A percentile compares a stretch with the other conserved stretches of the same genome.
phyloP scores from a whole-genome alignment of 2,329 filamentous ascomycete species.

The Fusarium foetens region DNA sequence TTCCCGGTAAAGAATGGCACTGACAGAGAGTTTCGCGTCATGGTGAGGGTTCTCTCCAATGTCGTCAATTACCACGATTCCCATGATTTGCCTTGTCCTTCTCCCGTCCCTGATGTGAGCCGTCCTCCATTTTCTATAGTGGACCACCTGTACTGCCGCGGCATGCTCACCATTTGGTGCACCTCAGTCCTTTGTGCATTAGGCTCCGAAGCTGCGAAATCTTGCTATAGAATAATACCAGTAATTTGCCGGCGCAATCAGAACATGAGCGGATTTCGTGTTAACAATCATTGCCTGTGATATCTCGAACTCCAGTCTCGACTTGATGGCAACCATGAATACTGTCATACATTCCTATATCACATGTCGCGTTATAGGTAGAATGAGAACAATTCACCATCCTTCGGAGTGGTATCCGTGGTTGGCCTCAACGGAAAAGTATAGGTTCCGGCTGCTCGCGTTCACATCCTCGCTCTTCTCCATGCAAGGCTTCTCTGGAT shows the following conservation, averaged over 20 bases:
- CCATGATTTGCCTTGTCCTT: not conserved
- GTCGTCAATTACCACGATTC: not conserved
- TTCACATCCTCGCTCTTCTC: constrained; percentile 70
- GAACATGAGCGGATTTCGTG: not conserved
- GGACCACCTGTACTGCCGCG: not conserved
- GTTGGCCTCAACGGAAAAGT: constrained; percentile 79
- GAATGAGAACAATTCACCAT: constrained; percentile 49
- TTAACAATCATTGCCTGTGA: too few species aligned
- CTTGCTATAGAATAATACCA: not conserved
- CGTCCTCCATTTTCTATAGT: not conserved
- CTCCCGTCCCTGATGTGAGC: not conserved
- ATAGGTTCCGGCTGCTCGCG: constrained; percentile 83
- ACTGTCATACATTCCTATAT: not conserved
- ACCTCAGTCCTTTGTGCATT: not conserved
- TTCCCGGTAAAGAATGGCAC: not conserved
- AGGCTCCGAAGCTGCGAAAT: not conserved
- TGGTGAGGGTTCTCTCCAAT: not conserved
- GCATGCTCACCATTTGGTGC: not conserved
- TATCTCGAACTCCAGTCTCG: not conserved
- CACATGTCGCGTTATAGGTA: constrained; percentile 24
- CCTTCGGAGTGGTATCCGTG: constrained; percentile 57
- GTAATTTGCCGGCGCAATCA: not conserved
- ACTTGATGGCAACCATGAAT: not conserved
- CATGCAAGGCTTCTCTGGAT: constrained; percentile 73
- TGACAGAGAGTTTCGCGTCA: not conserved